phyloP scores from a whole-genome alignment of 1,139 yeast genomes.

The Candida dubliniensis region DNA sequence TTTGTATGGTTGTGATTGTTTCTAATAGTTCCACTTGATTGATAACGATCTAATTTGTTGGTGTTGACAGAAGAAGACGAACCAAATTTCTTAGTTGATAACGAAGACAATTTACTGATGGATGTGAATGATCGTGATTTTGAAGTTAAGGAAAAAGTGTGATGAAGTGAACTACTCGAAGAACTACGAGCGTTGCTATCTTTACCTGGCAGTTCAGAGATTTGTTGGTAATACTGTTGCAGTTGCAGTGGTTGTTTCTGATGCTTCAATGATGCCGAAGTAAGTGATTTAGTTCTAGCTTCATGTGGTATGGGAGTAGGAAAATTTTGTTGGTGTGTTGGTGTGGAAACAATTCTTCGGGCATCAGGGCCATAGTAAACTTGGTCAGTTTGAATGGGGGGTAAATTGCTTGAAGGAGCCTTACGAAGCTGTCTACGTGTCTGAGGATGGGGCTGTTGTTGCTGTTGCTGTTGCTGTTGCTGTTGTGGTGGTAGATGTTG shows the following conservation, averaged over 20 bases:
- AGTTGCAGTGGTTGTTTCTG: conserved; percentile 11
- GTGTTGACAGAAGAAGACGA: conserved; percentile 36
- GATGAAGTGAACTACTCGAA: conserved; percentile 27
- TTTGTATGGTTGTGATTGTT: conserved; percentile 4
- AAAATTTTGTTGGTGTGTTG: conserved; percentile 17
- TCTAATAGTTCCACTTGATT: conserved; percentile 21
- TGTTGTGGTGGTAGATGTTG: conserved; percentile 11
- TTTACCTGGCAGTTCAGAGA: conserved; percentile 12
- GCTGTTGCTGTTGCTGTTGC: conserved; percentile 11
- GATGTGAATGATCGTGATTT: conserved; percentile 48
- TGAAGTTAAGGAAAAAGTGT: conserved; percentile 41
- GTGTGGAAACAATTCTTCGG: conserved; percentile 29
- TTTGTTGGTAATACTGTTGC: conserved; percentile 9
- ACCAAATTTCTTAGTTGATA: conserved; percentile 42
- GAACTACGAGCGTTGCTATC: conserved; percentile 14
- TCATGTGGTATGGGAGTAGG: conserved; percentile 17
- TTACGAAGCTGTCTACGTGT: conserved; percentile 14
- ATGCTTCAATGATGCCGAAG: conserved; percentile 22
- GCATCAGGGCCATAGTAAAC: conserved; percentile 11
- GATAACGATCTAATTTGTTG: conserved; percentile 30
- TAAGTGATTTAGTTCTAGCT: conserved; percentile 24
- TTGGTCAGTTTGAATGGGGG: conserved; percentile 22
- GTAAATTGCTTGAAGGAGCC: conserved; percentile 16
- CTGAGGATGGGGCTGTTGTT: conserved; percentile 6
- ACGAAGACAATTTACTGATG: conserved; percentile 41